Base-by-base conservation (phyloP, 2,329 filamentous ascomycete genomes). In the Diplodia scrobiculata region DNA sequence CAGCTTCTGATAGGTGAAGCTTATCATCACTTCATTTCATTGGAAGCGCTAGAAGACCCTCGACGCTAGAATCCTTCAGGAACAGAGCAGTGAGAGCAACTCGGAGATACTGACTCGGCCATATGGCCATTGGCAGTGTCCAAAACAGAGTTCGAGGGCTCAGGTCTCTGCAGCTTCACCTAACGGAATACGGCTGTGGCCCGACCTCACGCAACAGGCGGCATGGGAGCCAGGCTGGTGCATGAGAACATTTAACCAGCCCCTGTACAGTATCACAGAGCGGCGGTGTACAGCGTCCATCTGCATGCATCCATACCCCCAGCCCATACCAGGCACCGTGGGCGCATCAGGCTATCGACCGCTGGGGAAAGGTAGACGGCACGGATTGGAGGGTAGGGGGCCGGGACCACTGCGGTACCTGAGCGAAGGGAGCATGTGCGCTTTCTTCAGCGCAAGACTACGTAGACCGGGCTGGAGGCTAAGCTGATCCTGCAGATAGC, bases 221-320 rank as follows among this genome's bases (percentile, higher is more conserved):
- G 55, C 55, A 34, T 45, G 27, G 25, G 21, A n/a, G 25, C 55
- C 47, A 38, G 55, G 55, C 17, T 10, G 27, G 27, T 27, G 14
- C 25, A 60, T n/a, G 17, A 7, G 38, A n/a, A 27, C 55, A 19
- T 7, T 48, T 27, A 14, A 27, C 10, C 14, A 48, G 55, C 55
- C 47, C 25, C 55, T 60, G 55, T 38, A 60, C 55, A 48, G 48
- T 41, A 60, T 60, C 41, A 48, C 29, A 27, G 45, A 41, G 45
- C 55, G 17, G 27, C 55, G 25, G 55, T 48, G 25, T 29, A 48
- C 25, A 21, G 41, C 55, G 38, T 19, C 41, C 45, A 48, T 29
- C 21, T 60, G 55, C 55, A 60, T 34, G 54, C 54, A 45, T n/a
- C 21, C 14, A 38, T 29, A 45, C 54, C 36, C 25, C 25, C 52